Evolutionary conservation across 768 basidiomycete genomes (phyloP).

Genomic region (Leccinum aurantiacum): DNA sequence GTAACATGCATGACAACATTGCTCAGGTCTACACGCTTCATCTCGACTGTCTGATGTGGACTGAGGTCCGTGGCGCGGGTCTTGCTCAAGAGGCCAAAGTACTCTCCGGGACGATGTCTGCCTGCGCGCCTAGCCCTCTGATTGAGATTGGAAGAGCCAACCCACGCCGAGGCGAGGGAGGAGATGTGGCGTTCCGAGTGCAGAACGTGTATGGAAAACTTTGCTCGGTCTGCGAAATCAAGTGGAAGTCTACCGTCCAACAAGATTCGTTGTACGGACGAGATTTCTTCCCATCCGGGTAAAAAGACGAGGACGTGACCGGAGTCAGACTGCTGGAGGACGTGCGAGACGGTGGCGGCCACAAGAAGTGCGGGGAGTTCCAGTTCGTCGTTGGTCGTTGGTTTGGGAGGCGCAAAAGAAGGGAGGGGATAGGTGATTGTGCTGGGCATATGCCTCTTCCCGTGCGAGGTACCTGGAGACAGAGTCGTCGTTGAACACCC

Average conservation of each 20-base stretch:
- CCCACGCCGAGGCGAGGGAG: slow-evolving; percentile 87
- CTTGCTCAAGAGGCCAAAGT: slow-evolving; percentile 79
- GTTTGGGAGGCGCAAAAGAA: slow-evolving; percentile 9
- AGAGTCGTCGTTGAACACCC: slow-evolving; percentile 70
- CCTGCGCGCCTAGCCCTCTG: slow-evolving; percentile 93
- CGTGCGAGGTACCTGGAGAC: slow-evolving; percentile 71
- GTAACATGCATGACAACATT: slow-evolving; percentile 98
- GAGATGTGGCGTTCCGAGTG: slow-evolving; percentile 91
- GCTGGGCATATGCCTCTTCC: slow-evolving; percentile 41
- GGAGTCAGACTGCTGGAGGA: slow-evolving; percentile 67
- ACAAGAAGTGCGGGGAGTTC: slow-evolving; percentile 82
- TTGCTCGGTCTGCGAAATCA: slow-evolving; percentile 56
- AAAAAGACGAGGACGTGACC: slow-evolving; percentile 91
- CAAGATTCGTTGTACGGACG: slow-evolving; percentile 65
- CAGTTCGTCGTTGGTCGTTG: slow-evolving; percentile 48
- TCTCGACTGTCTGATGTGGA: slow-evolving; percentile 89
- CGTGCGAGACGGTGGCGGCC: slow-evolving; percentile 77
- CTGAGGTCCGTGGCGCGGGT: slow-evolving; percentile 58
- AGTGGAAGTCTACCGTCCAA: slow-evolving; percentile 51
- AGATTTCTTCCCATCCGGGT: slow-evolving; percentile 93
- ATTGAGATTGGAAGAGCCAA: slow-evolving; percentile 85
- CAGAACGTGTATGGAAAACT: slow-evolving; percentile 73
- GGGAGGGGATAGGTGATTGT: slow-evolving; percentile 1
- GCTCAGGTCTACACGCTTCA: slow-evolving; percentile 87
- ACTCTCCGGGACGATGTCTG: slow-evolving; percentile 86